Base-by-base conservation (phyloP, 2,329 filamentous ascomycete species). In the Calycina herbarum region DNA sequence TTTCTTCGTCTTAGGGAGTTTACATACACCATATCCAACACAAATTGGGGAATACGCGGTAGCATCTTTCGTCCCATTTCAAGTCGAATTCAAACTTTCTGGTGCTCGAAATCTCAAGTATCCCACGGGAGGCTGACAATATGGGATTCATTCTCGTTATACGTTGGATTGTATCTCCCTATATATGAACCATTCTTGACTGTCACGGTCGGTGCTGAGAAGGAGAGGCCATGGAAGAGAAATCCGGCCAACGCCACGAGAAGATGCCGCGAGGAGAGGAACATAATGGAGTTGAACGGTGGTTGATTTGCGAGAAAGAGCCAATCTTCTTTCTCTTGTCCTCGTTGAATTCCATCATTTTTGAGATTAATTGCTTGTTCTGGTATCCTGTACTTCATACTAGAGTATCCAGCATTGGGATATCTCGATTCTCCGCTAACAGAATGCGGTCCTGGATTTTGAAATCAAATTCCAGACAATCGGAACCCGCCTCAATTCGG, bases 181-280 rank as follows among this genome's bases (percentile, higher is more conserved):
- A 45, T 56, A 38, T 70, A 70, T 11, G 64, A 69, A 11, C 71
- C 72, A 62, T 73, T 73, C 2, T 67, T n/a, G 3, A 69, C 63
- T 35, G 59, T 59, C 5, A 64, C 70, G 7, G 58, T 73, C 2
- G 70, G 71, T 6, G 57, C 8, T 6, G 51, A 11, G 13, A 56
- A n/a, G 42, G 15, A n/a, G 15, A 7, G 4, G 17, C n/a, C 15
- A 45, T 45, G 17, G n/a, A 45, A 6, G 42, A 45, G 17, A 4
- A n/a, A n/a, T n/a, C 15, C 17, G 17, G n/a, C 17, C 5, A 45
- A 45, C 15, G n/a, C 42, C 2, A 45, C 42, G 5, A 45, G n/a
- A 45, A n/a, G 15, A 45, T 45, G 17, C 4, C 42, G 42, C 1
- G 42, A 45, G 17, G 42, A n/a, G 42, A n/a, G 15, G 5, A 45